Base-by-base conservation (phyloP, 768 basidiomycete genomes). In the Gloeopeniophorella convolvens region DNA sequence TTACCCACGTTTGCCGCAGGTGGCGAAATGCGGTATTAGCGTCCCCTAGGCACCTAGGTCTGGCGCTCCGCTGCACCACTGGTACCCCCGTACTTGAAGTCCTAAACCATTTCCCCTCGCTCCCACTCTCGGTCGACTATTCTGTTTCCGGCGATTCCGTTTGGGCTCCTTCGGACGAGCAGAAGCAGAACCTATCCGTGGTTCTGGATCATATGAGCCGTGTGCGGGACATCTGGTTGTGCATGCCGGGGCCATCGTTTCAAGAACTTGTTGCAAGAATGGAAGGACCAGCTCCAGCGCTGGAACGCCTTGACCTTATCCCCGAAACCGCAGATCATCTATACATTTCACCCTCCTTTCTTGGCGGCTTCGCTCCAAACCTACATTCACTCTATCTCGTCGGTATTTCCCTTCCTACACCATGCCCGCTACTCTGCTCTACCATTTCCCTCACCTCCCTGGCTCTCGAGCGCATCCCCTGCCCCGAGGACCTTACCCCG, bases 101-200 rank as follows among this genome's bases (percentile, higher is more conserved):
- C 35, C 26, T 48, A 2, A 9, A 16, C 20, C 35, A 48, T 20
- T 48, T 28, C 1, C 52, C 41, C 7, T 36, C 30, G 3, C 40
- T 48, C 24, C 46, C 47, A 20, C 52, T 54, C 20, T 30, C 48
- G 18, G 18, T 54, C 30, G 52, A 54, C n/a, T 54, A 54, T 26
- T 35, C 35, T 1, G 41, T 47, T 24, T 36, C 35, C 15, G 24
- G 42, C 39, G 35, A 48, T 36, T 32, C 37, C 11, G 40, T 31
- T 1, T 54, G 52, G 52, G 34, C 46, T 3, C 23, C 28, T 4
- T 45, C 42, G 24, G 35, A 48, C 7, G n/a, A 39, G 31, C 24
- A 21, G 8, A 12, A 39, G 31, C 24, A 21, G 8, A 42, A 36
- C 6, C 18, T 53, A 0, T 31, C 48, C 20, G 32, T 53, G 10